A percentile compares a stretch with the other conserved stretches of the same genome.
Conservation (phyloP, 2,329 filamentous ascomycete genomes). For the Cercospora berteroae region DNA sequence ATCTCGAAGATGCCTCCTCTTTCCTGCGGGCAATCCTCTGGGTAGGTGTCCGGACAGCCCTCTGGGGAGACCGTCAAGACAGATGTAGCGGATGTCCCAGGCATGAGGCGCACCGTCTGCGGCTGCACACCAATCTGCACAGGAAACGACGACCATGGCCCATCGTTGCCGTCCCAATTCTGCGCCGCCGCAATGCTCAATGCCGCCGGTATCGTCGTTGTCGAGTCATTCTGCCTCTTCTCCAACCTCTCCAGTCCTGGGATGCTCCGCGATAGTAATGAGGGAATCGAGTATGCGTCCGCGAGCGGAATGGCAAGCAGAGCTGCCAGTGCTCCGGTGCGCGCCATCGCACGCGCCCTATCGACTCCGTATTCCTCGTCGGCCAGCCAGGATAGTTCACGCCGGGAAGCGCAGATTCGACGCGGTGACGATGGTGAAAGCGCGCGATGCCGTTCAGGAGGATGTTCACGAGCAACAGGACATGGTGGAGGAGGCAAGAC, state of each 20-base stretch:
- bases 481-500: not conserved
- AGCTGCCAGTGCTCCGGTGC: not conserved
- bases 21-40: slow-evolving; percentile 32
- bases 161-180: slow-evolving; percentile 41
- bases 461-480: not conserved
- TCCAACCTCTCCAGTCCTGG: not conserved
- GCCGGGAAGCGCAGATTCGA: not conserved
- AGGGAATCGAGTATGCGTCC: slow-evolving; percentile 9
- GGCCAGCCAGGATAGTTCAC: not conserved
- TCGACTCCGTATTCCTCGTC: not conserved
- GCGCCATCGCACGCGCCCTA: not conserved
- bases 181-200: slow-evolving; percentile 38
- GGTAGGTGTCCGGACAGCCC: slow-evolving; percentile 34
- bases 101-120: slow-evolving; percentile 37
- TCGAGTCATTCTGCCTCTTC: not conserved
- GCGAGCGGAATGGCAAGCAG: slow-evolving; percentile 13
- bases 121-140: slow-evolving; percentile 37
- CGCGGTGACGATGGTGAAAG: not conserved
- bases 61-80: slow-evolving; percentile 32
- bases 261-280: slow-evolving; percentile 3
- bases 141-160: slow-evolving; percentile 40
- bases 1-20: slow-evolving; percentile 49
- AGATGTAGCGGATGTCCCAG: slow-evolving; percentile 36
- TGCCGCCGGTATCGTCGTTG: slow-evolving; percentile 33
- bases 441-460: not conserved